Percentiles rank a stretch among this genome's conserved stretches.
Conservation (phyloP, 2,329 filamentous ascomycete species). For the Graphilbum ipis-grandicollis region DNA sequence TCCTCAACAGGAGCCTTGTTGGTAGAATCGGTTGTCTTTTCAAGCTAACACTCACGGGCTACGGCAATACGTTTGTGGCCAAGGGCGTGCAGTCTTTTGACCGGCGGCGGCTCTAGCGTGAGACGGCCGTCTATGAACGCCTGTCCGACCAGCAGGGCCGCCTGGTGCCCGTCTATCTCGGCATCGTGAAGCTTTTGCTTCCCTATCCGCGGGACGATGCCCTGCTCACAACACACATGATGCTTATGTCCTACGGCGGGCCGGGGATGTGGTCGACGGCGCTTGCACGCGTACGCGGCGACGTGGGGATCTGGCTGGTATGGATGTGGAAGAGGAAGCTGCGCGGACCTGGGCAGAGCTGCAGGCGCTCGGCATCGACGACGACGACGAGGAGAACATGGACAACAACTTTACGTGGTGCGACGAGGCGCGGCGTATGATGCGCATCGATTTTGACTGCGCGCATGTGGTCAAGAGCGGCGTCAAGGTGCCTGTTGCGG, state of each 20-base stretch:
- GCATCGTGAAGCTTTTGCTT: too few relatives aligned
- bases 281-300: too few relatives aligned
- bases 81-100: background rate
- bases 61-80: conserved; percentile 4
- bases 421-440: background rate
- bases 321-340: too few relatives aligned
- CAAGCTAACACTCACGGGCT: conserved; percentile 1
- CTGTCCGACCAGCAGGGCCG: too few relatives aligned
- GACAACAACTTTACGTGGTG: conserved; percentile 2
- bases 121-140: background rate
- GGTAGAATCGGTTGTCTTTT: conserved; percentile 2
- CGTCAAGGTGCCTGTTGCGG: too few relatives aligned
- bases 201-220: background rate
- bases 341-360: background rate
- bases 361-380: background rate
- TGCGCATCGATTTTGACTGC: background rate
- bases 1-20: background rate
- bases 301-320: too few relatives aligned
- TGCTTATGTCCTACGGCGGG: background rate
- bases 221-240: background rate
- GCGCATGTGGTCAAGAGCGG: too few relatives aligned
- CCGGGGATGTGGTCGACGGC: conserved; percentile 1
- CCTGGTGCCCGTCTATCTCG: too few relatives aligned
- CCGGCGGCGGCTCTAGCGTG: background rate
- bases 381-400: conserved; percentile 1